Percentiles rank a stretch among this genome's conserved stretches.
Conservation (phyloP, 2,329 filamentous ascomycete genomes). For the Ascocoryne sarcoides region DNA sequence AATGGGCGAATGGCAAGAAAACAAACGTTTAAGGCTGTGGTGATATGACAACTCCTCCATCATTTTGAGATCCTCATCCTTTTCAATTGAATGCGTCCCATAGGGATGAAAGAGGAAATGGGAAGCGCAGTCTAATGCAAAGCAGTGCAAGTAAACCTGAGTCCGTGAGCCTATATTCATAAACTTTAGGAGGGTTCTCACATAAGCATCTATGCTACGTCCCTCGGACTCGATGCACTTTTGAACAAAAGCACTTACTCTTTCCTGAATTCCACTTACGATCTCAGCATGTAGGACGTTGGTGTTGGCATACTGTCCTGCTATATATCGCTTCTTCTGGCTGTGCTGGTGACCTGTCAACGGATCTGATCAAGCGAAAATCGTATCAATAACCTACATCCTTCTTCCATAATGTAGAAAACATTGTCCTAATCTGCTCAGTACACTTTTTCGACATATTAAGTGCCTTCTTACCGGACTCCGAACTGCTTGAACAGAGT, state of each 20-base stretch:
- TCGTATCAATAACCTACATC: conserved; percentile 13
- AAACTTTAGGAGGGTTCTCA: conserved; percentile 24
- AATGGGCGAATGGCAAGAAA: neutral
- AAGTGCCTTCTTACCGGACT: conserved; percentile 35
- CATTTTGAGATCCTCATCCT: conserved; percentile 48
- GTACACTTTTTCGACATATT: neutral
- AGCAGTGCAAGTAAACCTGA: conserved; percentile 46
- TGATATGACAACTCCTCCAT: conserved; percentile 63
- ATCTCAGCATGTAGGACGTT: conserved; percentile 51
- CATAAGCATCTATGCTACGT: conserved; percentile 51
- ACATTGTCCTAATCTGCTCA: conserved; percentile 28
- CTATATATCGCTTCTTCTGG: conserved; percentile 52
- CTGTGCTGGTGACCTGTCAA: conserved; percentile 42
- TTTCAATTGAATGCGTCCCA: conserved; percentile 50
- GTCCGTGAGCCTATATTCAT: neutral
- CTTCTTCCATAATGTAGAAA: conserved; percentile 28
- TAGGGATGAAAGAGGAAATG: conserved; percentile 62
- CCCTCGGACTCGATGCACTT: conserved; percentile 39
- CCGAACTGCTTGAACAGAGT: conserved; percentile 50
- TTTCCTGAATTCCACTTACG: conserved; percentile 47
- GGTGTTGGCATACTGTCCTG: conserved; percentile 60
- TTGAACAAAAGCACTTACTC: conserved; percentile 46
- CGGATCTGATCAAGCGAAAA: neutral
- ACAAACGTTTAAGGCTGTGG: conserved; percentile 55
- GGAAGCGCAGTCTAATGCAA: conserved; percentile 60